Evolutionary conservation across 1,284 basidiomycete species (phyloP), one percentile per base, ranked within the genome.

Genomic region (Moniliophthora roreri): DNA sequence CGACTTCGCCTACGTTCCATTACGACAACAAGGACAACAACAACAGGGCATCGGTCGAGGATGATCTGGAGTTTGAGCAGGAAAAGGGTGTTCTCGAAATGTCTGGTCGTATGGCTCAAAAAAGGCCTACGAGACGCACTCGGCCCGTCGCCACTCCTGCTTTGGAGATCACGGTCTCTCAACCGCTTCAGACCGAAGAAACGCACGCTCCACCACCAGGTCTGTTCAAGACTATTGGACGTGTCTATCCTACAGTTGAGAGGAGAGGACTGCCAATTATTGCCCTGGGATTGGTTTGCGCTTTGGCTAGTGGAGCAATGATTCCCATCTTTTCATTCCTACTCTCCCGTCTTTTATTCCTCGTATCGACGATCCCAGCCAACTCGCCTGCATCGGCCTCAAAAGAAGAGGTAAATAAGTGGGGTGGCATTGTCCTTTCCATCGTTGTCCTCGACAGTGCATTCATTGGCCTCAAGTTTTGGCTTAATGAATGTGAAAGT

Each of bases 311-410:
- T 56, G 95, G 95, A 21, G 79, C 88, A 0, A 84, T 91, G 74
- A 96, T 93, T 0, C 96, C 96, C 0, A 62, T 96, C 41, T 99
- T 98, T 77, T 95, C 95, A 0, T 93, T 81, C 74, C 79, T 94
- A 58, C 85, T 98, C 56, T 90, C 93, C 10, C 81, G 82, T 28
- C 81, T 98, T 23, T 81, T 98, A 62, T 84, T 84, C 61, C 77
- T 26, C 90, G 89, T 42, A 87, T 85, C 0, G 69, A 75, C 4
- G 72, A 87, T 61, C 68, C 85, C 3, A 38, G 15, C n/a, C 7
- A 35, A 8, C 26, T 41, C 16, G 37, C 16, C 21, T 13, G 26
- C 21, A 32, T 11, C 28, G 6, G 36, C 37, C n/a, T 26, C 37
- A 26, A 39, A 48, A 20, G 70, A 80, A 1, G 73, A 74, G n/a